Conservation (phyloP, 2,329 filamentous ascomycete genomes). For the Aspergillus costaricaensis region DNA sequence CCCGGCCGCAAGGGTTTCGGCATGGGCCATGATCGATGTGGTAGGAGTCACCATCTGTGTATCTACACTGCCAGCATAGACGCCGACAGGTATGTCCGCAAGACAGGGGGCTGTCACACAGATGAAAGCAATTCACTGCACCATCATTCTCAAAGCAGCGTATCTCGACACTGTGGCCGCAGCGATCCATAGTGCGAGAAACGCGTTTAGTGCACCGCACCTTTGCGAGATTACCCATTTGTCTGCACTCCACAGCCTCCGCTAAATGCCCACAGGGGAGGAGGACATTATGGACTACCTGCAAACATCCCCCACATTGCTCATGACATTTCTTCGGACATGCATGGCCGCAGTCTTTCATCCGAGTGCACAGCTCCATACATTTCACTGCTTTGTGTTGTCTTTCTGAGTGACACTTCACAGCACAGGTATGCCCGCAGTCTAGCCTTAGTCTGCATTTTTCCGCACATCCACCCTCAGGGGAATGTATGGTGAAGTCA, state of each 20-base stretch:
- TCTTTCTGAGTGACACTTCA: slow-evolving; percentile 17
- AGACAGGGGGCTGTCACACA: neutral
- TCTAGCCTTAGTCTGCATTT: slow-evolving; percentile 7
- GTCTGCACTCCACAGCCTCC: slow-evolving; percentile 5
- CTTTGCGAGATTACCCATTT: neutral
- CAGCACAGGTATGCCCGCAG: slow-evolving; percentile 15
- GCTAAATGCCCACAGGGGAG: slow-evolving; percentile 13
- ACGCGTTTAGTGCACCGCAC: slow-evolving; percentile 3
- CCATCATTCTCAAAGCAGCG: neutral
- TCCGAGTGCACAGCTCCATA: slow-evolving; percentile 9
- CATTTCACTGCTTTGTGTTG: slow-evolving; percentile 15
- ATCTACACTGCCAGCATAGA: slow-evolving; percentile 5
- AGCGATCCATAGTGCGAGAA: neutral
- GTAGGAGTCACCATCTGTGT: neutral
- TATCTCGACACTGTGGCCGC: slow-evolving; percentile 1
- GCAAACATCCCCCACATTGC: slow-evolving; percentile 9
- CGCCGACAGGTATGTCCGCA: slow-evolving; percentile 10
- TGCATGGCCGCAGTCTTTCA: slow-evolving; percentile 11
- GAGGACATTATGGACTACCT: neutral
- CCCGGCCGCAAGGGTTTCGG: slow-evolving; percentile 1
- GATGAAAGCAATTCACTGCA: neutral
- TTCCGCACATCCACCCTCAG: slow-evolving; percentile 11
- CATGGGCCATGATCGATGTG: slow-evolving; percentile 8
- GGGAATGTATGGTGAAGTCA: slow-evolving; percentile 4
- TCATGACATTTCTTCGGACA: slow-evolving; percentile 16